These are phyloP conservation scores for Wallemia ichthyophaga DNA, from an alignment of 1,284 basidiomycete genomes.

Conservation along the genomic window DNA sequence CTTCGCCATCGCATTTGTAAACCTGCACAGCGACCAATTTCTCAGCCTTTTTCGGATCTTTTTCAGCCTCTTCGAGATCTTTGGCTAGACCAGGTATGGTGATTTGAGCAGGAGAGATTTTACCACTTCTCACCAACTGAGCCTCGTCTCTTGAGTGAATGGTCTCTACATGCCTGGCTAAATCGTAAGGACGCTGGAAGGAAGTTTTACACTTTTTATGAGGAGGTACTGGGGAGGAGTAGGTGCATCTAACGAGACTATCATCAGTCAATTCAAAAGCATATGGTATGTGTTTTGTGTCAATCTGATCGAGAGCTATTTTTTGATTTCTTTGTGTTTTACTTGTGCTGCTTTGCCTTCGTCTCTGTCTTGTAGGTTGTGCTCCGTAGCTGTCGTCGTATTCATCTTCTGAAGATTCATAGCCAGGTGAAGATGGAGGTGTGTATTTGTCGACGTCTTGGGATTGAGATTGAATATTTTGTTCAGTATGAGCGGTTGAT, in stretches of 20 bases:
- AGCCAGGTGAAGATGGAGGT: background rate
- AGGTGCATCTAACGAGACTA: background rate
- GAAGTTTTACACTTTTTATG: conserved; percentile 5
- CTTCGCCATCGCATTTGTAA: background rate
- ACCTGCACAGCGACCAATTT: conserved; percentile 1
- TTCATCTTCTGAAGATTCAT: background rate
- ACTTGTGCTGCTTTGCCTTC: background rate
- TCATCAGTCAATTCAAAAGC: background rate
- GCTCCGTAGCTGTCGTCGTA: background rate
- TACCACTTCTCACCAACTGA: conserved; percentile 5
- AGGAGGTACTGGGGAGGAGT: conserved; percentile 2
- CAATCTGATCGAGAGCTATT: background rate
- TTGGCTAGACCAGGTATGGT: conserved; percentile 3
- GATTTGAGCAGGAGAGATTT: conserved; percentile 4
- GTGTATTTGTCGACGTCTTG: background rate
- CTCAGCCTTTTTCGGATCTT: conserved; percentile 3
- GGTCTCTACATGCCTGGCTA: conserved; percentile 7
- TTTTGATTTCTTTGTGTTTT: background rate
- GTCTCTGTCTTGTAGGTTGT: background rate
- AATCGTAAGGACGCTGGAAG: conserved; percentile 8
- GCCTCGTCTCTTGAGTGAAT: conserved; percentile 8
- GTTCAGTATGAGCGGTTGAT: too few relatives aligned
- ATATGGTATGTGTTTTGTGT: background rate
- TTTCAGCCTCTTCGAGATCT: conserved; percentile 5
- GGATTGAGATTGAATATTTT: background rate